Evolutionary conservation across 2,329 filamentous ascomycete genomes (phyloP).

Genomic region (Hypoxylon sp.): DNA sequence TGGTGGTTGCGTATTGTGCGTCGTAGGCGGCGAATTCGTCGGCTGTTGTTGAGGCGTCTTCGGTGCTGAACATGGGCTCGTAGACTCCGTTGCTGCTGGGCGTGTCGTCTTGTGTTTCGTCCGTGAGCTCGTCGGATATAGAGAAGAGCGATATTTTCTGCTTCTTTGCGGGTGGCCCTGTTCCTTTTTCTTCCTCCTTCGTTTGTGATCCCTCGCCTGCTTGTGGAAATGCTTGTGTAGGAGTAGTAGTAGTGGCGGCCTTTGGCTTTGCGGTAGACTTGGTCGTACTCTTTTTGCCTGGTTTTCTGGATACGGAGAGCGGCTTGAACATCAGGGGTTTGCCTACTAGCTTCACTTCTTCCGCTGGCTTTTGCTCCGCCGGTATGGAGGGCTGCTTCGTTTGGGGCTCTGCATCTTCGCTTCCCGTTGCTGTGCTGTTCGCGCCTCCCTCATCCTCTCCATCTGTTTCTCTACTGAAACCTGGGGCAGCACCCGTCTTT

Average conservation of each 20-base stretch:
- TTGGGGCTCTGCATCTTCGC: constrained; percentile 52
- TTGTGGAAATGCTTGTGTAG: constrained; percentile 34
- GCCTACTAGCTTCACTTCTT: constrained; percentile 77
- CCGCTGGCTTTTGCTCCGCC: constrained; percentile 68
- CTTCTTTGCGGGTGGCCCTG: constrained; percentile 56
- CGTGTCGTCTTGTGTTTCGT: constrained; percentile 43
- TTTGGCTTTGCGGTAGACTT: constrained; percentile 45
- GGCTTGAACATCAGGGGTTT: constrained; percentile 92
- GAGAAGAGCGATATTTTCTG: constrained; percentile 80
- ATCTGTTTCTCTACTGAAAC: constrained; percentile 75
- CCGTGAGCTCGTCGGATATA: constrained; percentile 60
- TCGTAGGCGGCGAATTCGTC: constrained; percentile 55
- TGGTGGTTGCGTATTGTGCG: constrained; percentile 46
- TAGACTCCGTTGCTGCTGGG: constrained; percentile 56
- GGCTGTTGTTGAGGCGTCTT: constrained; percentile 41
- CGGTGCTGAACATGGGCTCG: constrained; percentile 64
- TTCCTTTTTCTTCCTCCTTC: constrained; percentile 22
- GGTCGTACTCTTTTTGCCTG: constrained; percentile 74
- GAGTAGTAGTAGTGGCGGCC: constrained; percentile 18
- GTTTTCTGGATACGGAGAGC: constrained; percentile 83
- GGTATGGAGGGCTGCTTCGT: constrained; percentile 64
- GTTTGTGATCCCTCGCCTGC: constrained; percentile 19
- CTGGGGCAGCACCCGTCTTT: constrained; percentile 86
- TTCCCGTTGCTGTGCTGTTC: constrained; percentile 44
- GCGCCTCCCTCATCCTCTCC: constrained; percentile 47